These are phyloP conservation scores for Dissophora globulifera DNA, from an alignment of 192 early-diverging fungal species.

Conservation along the genomic window DNA sequence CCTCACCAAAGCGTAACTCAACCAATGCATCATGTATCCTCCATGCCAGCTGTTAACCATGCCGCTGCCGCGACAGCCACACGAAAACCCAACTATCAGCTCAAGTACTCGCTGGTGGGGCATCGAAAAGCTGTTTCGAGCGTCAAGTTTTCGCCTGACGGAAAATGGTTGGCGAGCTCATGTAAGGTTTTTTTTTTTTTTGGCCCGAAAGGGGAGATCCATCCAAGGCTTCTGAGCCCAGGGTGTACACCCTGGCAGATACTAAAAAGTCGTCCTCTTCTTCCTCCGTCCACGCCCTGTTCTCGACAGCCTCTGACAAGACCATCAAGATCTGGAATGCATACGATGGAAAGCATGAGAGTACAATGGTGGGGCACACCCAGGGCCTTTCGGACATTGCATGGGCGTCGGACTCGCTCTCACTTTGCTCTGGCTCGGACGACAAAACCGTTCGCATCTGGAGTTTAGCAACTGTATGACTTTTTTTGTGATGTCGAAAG, in stretches of 20 bases:
- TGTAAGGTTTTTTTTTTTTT: too few species aligned
- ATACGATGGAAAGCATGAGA: conserved; percentile 81
- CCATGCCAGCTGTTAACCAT: neutral
- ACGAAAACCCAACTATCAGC: conserved; percentile 83
- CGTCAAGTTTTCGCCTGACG: conserved; percentile 98
- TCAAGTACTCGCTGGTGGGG: conserved; percentile 89
- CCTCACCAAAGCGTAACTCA: too few species aligned
- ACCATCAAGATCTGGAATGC: conserved; percentile 96
- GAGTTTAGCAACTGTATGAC: conserved; percentile 80
- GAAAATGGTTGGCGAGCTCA: conserved; percentile 92
- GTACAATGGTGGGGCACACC: conserved; percentile 89
- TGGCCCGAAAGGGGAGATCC: too few species aligned
- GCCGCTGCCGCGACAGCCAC: conserved; percentile 7
- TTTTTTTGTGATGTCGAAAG: too few species aligned
- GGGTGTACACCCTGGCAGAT: too few species aligned
- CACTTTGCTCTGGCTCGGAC: conserved; percentile 91
- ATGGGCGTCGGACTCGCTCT: conserved; percentile 93
- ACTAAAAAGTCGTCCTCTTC: too few species aligned
- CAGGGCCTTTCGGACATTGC: conserved; percentile 97
- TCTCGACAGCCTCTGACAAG: conserved; percentile 85
- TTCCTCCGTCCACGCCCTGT: conserved; percentile 68
- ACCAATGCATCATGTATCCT: neutral
- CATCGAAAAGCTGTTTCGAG: conserved; percentile 95
- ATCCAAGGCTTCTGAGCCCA: neutral
- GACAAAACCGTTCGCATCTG: conserved; percentile 96